Percentiles rank a stretch among this genome's conserved stretches.
Evolutionary conservation across 371 early-diverging fungal genomes (phyloP).

Genomic region (Rhizomucor miehei): DNA sequence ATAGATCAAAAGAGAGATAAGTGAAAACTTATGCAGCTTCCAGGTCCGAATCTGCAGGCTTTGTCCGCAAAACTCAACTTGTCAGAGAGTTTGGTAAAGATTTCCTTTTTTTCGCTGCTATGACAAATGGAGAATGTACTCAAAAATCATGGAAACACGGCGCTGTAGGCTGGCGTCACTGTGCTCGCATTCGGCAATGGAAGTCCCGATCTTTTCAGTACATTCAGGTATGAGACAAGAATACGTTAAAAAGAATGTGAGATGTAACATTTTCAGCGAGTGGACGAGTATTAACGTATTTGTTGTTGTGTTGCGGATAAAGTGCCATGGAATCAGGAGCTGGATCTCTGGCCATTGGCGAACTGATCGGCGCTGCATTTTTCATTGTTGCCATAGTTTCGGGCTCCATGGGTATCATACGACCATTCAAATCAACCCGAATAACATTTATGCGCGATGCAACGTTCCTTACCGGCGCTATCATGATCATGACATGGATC

Average conservation of each 20-base stretch:
- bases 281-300: neutral
- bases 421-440: constrained; percentile 62
- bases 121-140: neutral
- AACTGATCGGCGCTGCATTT: constrained; percentile 77
- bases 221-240: constrained; percentile 49
- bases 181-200: constrained; percentile 85
- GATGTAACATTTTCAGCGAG: too few relatives aligned
- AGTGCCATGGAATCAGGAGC: constrained; percentile 71
- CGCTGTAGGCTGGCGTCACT: constrained; percentile 74
- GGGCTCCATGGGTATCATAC: constrained; percentile 70
- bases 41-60: constrained; percentile 64
- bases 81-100: constrained; percentile 64
- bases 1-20: neutral
- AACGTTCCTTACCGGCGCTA: constrained; percentile 65
- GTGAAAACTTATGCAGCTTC: neutral
- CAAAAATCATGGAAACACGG: neutral
- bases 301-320: neutral
- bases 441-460: constrained; percentile 72
- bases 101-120: constrained; percentile 2
- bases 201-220: constrained; percentile 80
- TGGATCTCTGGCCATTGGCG: constrained; percentile 79
- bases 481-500: constrained; percentile 57
- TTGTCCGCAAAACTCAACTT: constrained; percentile 60
- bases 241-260: neutral
- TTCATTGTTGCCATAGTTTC: constrained; percentile 75